phyloP scores from a whole-genome alignment of 148 eudicot species.

The Cornus florida region DNA sequence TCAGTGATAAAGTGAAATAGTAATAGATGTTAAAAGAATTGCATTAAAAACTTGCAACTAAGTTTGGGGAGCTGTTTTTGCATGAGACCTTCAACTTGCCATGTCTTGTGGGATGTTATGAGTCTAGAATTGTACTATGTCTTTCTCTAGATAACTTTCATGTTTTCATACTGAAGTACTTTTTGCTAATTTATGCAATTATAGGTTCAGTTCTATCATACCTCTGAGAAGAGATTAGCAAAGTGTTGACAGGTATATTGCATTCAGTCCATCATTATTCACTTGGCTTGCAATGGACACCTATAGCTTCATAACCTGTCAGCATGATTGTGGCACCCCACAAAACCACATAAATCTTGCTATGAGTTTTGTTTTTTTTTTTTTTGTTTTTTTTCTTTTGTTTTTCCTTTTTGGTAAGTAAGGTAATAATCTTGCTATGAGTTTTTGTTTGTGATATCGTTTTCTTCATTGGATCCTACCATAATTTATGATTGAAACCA shows the following conservation, averaged over 20 bases:
- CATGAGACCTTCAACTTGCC: slow-evolving; percentile 1
- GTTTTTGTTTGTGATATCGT: not conserved
- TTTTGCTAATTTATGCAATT: not conserved
- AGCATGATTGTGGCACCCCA: not conserved
- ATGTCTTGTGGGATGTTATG: not conserved
- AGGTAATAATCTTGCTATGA: not conserved
- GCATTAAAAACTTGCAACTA: no score
- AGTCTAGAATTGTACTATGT: not conserved
- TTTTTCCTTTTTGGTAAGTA: no score
- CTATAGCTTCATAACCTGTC: not conserved
- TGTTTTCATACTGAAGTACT: not conserved
- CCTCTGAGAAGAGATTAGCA: not conserved
- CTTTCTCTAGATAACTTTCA: not conserved
- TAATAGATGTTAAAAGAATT: no score
- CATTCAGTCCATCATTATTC: not conserved
- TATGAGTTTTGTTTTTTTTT: not conserved
- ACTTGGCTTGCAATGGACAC: not conserved
- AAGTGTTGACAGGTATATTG: not conserved
- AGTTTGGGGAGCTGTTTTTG: not conserved
- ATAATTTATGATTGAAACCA: slow-evolving; percentile 4
- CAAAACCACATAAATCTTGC: not conserved
- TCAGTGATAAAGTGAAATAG: no score
- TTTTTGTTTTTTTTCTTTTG: no score
- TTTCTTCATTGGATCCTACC: not conserved
- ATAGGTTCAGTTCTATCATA: not conserved